Base-by-base conservation (phyloP, 148 eudicot species). In the Persicaria tinctoria region DNA sequence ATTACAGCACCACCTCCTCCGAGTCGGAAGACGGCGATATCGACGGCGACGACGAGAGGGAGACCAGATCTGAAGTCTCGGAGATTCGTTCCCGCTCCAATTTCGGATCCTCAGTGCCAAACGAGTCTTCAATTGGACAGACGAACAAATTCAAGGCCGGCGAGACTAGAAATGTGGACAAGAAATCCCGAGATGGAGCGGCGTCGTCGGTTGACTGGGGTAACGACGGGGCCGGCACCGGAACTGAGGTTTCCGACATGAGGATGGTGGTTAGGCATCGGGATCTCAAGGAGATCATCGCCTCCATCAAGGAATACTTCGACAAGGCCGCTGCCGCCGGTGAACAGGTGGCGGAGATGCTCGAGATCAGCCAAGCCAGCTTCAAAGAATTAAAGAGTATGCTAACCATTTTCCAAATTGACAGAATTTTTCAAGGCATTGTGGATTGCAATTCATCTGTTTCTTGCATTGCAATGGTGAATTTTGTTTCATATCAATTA, bases 311-410 rank as follows among this genome's bases (percentile, higher is more conserved):
- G 74, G 97, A 91, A 51, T 86, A 92, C 72, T 94, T 94, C 74
- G 97, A 94, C 76, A 86, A 89, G 77, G 92, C 97, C 46, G 93
- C 97, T 13, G 38, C 83, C 7, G 84, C 97, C 38, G 98, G 98
- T 17, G 98, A 90, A 45, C 87, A 92, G 79, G 98, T 94, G 16
- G 85, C 96, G n/a, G 98, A 87, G 79, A 84, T 94, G 93, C 89
- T 94, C 2, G 97, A 94, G 82, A 83, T 87, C 0, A 89, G 93
- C 16, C 81, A 97, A 5, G 98, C 97, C 73, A 93, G 90, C 78
- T 93, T 93, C 80, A 78, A 79, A 6, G 86, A 88, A 62, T 79
- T 91, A 62, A 90, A 87, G 83, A 94, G 98, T 94, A 81, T 74
- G 84, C 14, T 8, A 32, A 32, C 41, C 41, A 32, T 32, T 32